Percentiles rank a stretch among this genome's conserved stretches.
Evolutionary conservation across 2,329 filamentous ascomycete genomes (phyloP).

Genomic region (Proliferodiscus dingleyae): DNA sequence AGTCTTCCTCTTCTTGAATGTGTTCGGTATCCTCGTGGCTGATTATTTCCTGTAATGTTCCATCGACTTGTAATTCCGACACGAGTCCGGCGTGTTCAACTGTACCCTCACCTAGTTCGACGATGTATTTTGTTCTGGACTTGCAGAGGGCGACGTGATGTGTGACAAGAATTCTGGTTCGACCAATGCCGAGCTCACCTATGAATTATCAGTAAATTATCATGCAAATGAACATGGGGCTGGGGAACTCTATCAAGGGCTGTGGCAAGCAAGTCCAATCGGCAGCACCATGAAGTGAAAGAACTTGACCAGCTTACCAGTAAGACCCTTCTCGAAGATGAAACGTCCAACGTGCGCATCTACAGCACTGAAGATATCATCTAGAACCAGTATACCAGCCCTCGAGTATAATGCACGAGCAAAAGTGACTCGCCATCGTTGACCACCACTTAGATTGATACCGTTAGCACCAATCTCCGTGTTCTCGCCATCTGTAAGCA

Average conservation of each 20-base stretch:
- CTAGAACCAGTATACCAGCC: constrained; percentile 69
- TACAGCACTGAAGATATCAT: constrained; percentile 78
- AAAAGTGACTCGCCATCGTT: constrained; percentile 77
- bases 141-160: constrained; percentile 72
- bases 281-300: background rate
- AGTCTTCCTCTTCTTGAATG: constrained; percentile 44
- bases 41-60: constrained; percentile 52
- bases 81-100: constrained; percentile 60
- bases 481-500: constrained; percentile 69
- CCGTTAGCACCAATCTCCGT: constrained; percentile 83
- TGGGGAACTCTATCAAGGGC: no score
- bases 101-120: constrained; percentile 65
- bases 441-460: constrained; percentile 78
- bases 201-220: background rate
- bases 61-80: constrained; percentile 56
- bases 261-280: background rate
- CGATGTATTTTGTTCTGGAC: constrained; percentile 66
- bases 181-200: constrained; percentile 58
- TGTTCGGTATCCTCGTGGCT: constrained; percentile 46
- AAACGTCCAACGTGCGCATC: constrained; percentile 78
- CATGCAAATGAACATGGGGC: background rate
- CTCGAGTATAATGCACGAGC: constrained; percentile 76
- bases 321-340: constrained; percentile 71
- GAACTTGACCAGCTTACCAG: constrained; percentile 40
- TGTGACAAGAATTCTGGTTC: constrained; percentile 75